Evolutionary conservation across 805 yeast species (phyloP).

Genomic region (Wickerhamiella vanderwaltii): DNA sequence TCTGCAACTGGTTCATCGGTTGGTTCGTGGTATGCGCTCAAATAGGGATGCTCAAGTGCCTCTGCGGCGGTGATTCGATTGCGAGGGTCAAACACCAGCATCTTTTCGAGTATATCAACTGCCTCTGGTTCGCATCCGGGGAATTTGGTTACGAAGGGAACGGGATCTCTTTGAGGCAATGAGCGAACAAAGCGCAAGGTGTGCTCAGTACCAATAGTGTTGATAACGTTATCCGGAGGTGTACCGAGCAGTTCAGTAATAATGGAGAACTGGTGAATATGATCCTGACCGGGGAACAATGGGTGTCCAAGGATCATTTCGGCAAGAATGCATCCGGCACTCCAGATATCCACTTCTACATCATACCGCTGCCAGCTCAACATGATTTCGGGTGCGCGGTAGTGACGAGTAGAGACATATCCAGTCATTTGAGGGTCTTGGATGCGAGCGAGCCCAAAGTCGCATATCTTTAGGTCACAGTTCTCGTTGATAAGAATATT

Average conservation of each 20-base stretch:
- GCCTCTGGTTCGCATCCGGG: slow-evolving; percentile 55
- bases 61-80: slow-evolving; percentile 88
- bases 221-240: slow-evolving; percentile 92
- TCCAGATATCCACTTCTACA: slow-evolving; percentile 95
- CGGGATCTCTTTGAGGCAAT: slow-evolving; percentile 84
- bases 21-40: slow-evolving; percentile 94
- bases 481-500: slow-evolving; percentile 79
- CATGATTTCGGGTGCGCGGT: slow-evolving; percentile 98
- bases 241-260: slow-evolving; percentile 93
- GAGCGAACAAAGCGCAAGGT: slow-evolving; percentile 89
- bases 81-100: slow-evolving; percentile 92
- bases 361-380: slow-evolving; percentile 97
- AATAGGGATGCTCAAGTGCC: slow-evolving; percentile 78
- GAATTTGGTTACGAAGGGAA: slow-evolving; percentile 74
- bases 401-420: slow-evolving; percentile 88
- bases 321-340: slow-evolving; percentile 93
- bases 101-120: slow-evolving; percentile 71
- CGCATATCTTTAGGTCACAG: slow-evolving; percentile 84
- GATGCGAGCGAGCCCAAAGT: slow-evolving; percentile 89
- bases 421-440: slow-evolving; percentile 99
- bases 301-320: slow-evolving; percentile 98
- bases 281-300: slow-evolving; percentile 94
- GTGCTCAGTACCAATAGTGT: slow-evolving; percentile 91
- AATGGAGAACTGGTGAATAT: slow-evolving; percentile 93
- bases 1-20: slow-evolving; percentile 93